Percentiles rank a stretch among this genome's conserved stretches.
Evolutionary conservation across 108 stramenopile genomes (phyloP).

Genomic region (Pseudonitzschia multistriata): DNA sequence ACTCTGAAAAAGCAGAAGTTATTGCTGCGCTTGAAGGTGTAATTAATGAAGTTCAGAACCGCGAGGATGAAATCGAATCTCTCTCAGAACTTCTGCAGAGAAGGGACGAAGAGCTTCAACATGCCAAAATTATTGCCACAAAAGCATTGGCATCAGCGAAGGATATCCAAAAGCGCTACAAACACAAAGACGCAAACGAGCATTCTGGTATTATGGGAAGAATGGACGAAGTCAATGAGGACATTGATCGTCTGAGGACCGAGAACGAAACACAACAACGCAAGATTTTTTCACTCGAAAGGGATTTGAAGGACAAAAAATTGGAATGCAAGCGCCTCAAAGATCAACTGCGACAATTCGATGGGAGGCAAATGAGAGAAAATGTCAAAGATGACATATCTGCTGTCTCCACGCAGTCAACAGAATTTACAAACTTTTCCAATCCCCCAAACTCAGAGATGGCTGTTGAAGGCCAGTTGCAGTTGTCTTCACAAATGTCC

Average conservation of each 20-base stretch:
- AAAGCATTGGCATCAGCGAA: conserved; percentile 57
- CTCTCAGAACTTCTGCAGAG: conserved; percentile 39
- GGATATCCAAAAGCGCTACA: conserved; percentile 45
- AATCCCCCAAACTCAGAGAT: background rate
- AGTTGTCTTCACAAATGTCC: background rate
- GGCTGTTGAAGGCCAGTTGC: conserved; percentile 12
- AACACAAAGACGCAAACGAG: conserved; percentile 29
- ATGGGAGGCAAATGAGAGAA: conserved; percentile 26
- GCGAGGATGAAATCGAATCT: conserved; percentile 56
- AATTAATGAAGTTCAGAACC: conserved; percentile 52
- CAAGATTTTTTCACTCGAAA: conserved; percentile 39
- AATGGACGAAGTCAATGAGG: conserved; percentile 39
- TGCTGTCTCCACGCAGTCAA: conserved; percentile 13
- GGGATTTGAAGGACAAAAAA: conserved; percentile 39
- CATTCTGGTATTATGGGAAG: conserved; percentile 28
- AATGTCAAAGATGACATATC: conserved; percentile 18
- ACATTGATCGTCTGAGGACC: conserved; percentile 30
- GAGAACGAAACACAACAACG: conserved; percentile 45
- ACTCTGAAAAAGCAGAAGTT: conserved; percentile 41
- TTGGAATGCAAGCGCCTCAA: conserved; percentile 41
- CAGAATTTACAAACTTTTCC: conserved; percentile 6
- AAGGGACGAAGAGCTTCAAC: conserved; percentile 56
- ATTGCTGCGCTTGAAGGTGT: conserved; percentile 54
- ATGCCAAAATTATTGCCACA: conserved; percentile 59
- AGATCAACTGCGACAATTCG: conserved; percentile 37